Evolutionary conservation across 2,329 filamentous ascomycete species (phyloP), one percentile per base, ranked within the genome.

Genomic region (Byssochlamys sp.): DNA sequence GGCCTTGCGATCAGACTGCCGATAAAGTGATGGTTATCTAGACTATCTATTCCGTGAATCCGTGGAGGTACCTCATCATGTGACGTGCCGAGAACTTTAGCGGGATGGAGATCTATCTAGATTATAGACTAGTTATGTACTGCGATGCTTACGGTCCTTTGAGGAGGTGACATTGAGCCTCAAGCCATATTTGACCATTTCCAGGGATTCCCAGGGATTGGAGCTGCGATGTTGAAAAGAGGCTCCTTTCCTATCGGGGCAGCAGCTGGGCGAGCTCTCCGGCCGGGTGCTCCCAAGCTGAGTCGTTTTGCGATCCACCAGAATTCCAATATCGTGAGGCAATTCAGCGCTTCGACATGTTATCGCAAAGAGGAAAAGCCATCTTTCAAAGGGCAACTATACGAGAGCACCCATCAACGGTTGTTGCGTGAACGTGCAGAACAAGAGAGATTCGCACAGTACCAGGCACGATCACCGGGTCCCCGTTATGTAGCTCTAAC

Each of bases 331-430:
- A 14, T 45, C 39, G 39, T 45, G n/a, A 45, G 68, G 53, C 53
- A 60, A 7, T 67, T 71, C 49, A 62, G 60, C 11, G 57, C 54
- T 9, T 68, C 68, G 24, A 35, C 58, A 12, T 61, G 57, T 19
- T 60, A 35, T 53, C 59, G 31, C 48, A 63, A 63, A 48, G 66
- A 68, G 49, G 66, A 72, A 33, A 69, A 71, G 55, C 73, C 73
- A 58, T 78, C 80, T 1, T 86, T 86, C 73, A 81, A 83, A 66
- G 77, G 78, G 33, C 83, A 86, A 67, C 65, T 87, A 51, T 85
- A 84, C 61, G 81, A 85, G 66, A 85, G 81, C 62, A 84, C 84
- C 12, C 73, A 78, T 48, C 77, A 82, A 64, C 78, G 84, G 50
- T 67, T 86, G 59, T 75, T 81, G 67, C 77, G 80, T 54, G 84